phyloP scores from a whole-genome alignment of 2,329 filamentous ascomycete genomes.

The Trichothecium roseum region DNA sequence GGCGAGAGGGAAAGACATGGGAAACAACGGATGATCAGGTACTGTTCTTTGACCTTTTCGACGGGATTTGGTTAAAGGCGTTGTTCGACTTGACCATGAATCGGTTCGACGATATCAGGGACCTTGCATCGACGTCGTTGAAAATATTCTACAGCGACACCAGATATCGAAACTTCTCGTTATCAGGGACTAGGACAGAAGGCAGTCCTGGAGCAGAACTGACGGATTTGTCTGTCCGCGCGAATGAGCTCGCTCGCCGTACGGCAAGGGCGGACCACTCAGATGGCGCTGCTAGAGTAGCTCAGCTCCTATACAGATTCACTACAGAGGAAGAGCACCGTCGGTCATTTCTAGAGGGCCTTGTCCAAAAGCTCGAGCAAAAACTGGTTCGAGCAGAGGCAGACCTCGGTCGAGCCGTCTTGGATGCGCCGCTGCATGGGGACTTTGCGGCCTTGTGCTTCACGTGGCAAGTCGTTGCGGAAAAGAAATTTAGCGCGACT shows the following conservation, averaged over 20 bases:
- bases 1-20: slow-evolving; percentile 39
- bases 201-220: slow-evolving; percentile 22
- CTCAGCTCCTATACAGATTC: slow-evolving; percentile 57
- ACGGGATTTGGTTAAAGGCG: slow-evolving; percentile 44
- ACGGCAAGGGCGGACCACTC: slow-evolving; percentile 86
- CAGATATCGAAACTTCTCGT: slow-evolving; percentile 11
- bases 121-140: slow-evolving; percentile 10
- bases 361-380: slow-evolving; percentile 51
- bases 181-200: slow-evolving; percentile 8
- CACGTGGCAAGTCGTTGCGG: slow-evolving; percentile 41
- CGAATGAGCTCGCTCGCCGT: slow-evolving; percentile 47
- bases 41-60: slow-evolving; percentile 30
- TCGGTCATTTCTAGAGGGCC: slow-evolving; percentile 40
- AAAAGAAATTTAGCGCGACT: slow-evolving; percentile 23
- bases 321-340: slow-evolving; percentile 30
- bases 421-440: slow-evolving; percentile 58
- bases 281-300: slow-evolving; percentile 75
- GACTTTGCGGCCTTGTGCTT: slow-evolving; percentile 56
- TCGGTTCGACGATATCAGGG: slow-evolving; percentile 85
- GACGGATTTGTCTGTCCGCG: slow-evolving; percentile 35
- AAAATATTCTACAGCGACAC: not conserved
- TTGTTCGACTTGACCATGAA: slow-evolving; percentile 76
- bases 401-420: slow-evolving; percentile 57
- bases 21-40: slow-evolving; percentile 26
- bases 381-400: slow-evolving; percentile 53